Evolutionary conservation across 352 stramenopile species (phyloP).

Genomic region (Globisporangium camurandrum): DNA sequence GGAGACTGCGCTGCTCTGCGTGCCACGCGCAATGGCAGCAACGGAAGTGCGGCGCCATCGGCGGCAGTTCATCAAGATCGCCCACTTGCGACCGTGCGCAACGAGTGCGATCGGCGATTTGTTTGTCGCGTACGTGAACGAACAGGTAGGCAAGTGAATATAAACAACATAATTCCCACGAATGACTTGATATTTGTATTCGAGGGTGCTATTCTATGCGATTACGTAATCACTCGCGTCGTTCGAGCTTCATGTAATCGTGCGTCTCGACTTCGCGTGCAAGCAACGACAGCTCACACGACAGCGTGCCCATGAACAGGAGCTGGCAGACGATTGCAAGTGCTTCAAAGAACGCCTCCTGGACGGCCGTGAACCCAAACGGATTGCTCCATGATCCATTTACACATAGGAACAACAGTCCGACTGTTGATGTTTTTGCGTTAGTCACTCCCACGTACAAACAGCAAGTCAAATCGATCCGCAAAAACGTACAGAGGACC

Average conservation of each 20-base stretch:
- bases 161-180: neutral
- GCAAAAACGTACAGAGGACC: constrained; percentile 42
- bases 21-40: constrained; percentile 33
- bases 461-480: neutral
- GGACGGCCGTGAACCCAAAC: constrained; percentile 65
- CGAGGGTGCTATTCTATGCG: neutral
- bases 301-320: constrained; percentile 83
- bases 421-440: constrained; percentile 27
- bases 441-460: neutral
- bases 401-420: constrained; percentile 69
- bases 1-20: too few relatives aligned
- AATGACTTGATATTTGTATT: neutral
- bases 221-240: constrained; percentile 24
- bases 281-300: constrained; percentile 60
- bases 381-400: constrained; percentile 77
- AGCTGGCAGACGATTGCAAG: constrained; percentile 82
- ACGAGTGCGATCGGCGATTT: constrained; percentile 43
- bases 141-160: constrained; percentile 22
- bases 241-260: constrained; percentile 57
- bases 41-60: constrained; percentile 61
- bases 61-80: constrained; percentile 79
- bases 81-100: constrained; percentile 45
- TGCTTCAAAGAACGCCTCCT: constrained; percentile 80
- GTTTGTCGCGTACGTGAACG: constrained; percentile 75
- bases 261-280: constrained; percentile 46